Percentiles rank a stretch among this genome's conserved stretches.
phyloP scores from a whole-genome alignment of 1,139 yeast species.

The Scheffersomyces cryptocercus region DNA sequence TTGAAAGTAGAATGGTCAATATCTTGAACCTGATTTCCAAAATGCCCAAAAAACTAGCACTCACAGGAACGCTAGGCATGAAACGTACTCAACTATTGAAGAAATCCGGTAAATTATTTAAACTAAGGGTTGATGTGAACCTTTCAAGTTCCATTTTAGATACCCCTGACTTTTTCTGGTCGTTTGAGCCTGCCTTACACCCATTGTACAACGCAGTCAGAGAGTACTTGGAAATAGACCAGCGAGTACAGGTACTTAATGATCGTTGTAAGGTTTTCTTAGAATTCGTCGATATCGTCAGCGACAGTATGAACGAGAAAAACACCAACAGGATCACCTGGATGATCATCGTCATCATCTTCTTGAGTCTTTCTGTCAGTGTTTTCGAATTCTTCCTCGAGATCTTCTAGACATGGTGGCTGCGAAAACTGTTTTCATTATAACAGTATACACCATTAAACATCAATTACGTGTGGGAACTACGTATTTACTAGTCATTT shows the following conservation, averaged over 20 bases:
- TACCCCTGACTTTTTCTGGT: slow-evolving; percentile 97
- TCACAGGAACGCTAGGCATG: slow-evolving; percentile 83
- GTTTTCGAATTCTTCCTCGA: slow-evolving; percentile 44
- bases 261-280: slow-evolving; percentile 92
- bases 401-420: slow-evolving; percentile 18
- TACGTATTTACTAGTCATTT: too few species aligned
- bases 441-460: too few species aligned
- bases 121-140: slow-evolving; percentile 89
- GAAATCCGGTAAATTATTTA: slow-evolving; percentile 87
- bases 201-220: slow-evolving; percentile 88
- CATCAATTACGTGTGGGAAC: too few species aligned
- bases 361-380: slow-evolving; percentile 72
- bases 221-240: slow-evolving; percentile 92
- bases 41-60: slow-evolving; percentile 84
- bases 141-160: slow-evolving; percentile 87
- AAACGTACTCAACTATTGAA: slow-evolving; percentile 77
- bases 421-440: too few species aligned
- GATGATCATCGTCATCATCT: slow-evolving; percentile 83
- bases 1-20: slow-evolving; percentile 88
- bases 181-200: slow-evolving; percentile 90
- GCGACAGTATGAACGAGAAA: slow-evolving; percentile 90
- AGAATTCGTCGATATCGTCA: slow-evolving; percentile 89
- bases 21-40: slow-evolving; percentile 82
- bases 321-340: slow-evolving; percentile 90
- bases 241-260: slow-evolving; percentile 87